Base-by-base conservation (phyloP, 1,139 yeast genomes). In the Yamadazyma jaroonii region DNA sequence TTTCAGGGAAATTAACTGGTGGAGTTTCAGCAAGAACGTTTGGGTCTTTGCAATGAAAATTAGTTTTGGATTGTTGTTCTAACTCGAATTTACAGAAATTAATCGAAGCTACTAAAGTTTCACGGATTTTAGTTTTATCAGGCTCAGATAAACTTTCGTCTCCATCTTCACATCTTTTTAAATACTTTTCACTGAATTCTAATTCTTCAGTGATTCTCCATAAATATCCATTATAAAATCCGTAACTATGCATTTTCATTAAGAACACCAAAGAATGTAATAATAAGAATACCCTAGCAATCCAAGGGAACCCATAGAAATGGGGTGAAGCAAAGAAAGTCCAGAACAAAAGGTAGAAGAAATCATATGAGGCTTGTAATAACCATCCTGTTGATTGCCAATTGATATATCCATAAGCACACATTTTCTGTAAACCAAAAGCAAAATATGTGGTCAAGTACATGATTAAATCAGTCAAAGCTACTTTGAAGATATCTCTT, bases 171-270 rank as follows among this genome's bases (percentile, higher is more conserved):
- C 56, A 53, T 38, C 50, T 62, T 43, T 41, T 50, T 42, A 52
- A 61, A 40, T 53, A 64, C 39, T 20, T 50, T 49, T 52, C 64
- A 7, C 88, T 76, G 41, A 66, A 70, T 6, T 66, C 50, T 36
- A 84, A 63, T 49, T 86, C 95, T n/a, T 67, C 62, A 23, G 56
- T 52, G 24, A 84, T 75, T 20, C 61, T 64, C 92, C 95, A 87
- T 39, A 89, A 64, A 56, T 89, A 87, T 0, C 97, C 97, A 55
- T 89, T 89, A 63, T 81, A 90, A 52, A 83, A 87, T 1, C 86
- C 87, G 55, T 81, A 90, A 2, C 96, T 87, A 57, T 90, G 97
- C 80, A 83, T 84, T 56, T 90, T 90, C 97, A 90, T 90, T 46
- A 90, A 59, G 47, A 89, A 65, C 4, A 90, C 97, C 38, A 87